Conservation (phyloP, 2,329 filamentous ascomycete species). For the Nannizziopsis arthrosporioides region DNA sequence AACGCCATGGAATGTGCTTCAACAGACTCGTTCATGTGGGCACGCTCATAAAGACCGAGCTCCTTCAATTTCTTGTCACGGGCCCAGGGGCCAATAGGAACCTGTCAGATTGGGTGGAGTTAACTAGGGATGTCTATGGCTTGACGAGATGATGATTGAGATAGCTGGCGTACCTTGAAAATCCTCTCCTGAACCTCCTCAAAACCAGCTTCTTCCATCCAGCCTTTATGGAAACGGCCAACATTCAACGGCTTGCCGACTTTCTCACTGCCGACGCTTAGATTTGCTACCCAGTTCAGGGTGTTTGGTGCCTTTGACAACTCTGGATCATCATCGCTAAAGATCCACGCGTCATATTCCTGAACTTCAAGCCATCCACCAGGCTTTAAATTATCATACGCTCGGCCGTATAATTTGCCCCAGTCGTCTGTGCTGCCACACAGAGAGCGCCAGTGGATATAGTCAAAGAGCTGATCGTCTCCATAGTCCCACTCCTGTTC, state of each 20-base stretch:
- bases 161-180: constrained; percentile 40
- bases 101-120: background rate
- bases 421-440: constrained; percentile 46
- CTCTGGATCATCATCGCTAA: constrained; percentile 13
- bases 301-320: constrained; percentile 9
- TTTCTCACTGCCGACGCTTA: constrained; percentile 36
- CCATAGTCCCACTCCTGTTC: constrained; percentile 48
- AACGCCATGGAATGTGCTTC: constrained; percentile 19
- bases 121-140: no score
- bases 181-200: constrained; percentile 44
- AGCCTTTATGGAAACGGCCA: constrained; percentile 41
- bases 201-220: constrained; percentile 47
- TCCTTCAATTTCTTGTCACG: constrained; percentile 14
- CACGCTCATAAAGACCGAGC: constrained; percentile 15
- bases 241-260: constrained; percentile 40
- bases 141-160: no score
- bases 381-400: constrained; percentile 43
- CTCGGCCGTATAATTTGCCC: constrained; percentile 25
- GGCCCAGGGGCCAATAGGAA: constrained; percentile 16
- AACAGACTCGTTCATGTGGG: constrained; percentile 20
- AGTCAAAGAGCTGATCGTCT: constrained; percentile 40
- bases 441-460: constrained; percentile 49
- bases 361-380: constrained; percentile 42
- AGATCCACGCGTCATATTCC: constrained; percentile 21
- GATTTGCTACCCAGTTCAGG: constrained; percentile 36